Evolutionary conservation across 768 basidiomycete species (phyloP).

Genomic region (Trametes maxima): DNA sequence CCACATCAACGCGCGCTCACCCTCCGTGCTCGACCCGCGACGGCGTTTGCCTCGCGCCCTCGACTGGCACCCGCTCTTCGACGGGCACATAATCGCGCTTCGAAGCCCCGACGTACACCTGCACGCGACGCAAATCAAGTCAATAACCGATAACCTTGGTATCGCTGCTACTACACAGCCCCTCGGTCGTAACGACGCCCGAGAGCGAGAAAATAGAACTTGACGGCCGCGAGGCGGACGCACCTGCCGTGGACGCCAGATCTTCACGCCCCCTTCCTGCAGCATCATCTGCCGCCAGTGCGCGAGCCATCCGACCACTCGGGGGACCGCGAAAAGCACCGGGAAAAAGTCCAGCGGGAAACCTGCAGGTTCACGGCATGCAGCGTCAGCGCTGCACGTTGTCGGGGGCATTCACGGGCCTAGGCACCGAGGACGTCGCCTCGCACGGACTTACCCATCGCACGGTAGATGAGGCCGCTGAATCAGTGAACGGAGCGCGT

Average conservation of each 20-base stretch:
- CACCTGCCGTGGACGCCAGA: constrained; percentile 89
- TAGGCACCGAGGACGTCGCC: constrained; percentile 4
- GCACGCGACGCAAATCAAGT: constrained; percentile 10
- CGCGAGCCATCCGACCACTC: constrained; percentile 91
- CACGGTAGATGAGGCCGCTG: constrained; percentile 88
- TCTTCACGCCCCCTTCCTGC: constrained; percentile 86
- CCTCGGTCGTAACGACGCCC: constrained; percentile 1
- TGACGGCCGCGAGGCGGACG: constrained; percentile 15
- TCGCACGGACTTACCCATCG: constrained; percentile 67
- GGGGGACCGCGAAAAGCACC: constrained; percentile 88
- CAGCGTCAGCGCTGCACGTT: background rate
- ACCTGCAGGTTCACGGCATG: constrained; percentile 43
- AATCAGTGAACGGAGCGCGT: background rate
- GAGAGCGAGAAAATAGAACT: background rate
- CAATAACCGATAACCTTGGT: background rate
- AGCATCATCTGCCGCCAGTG: constrained; percentile 98
- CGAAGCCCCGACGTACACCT: constrained; percentile 79
- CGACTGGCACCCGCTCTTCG: constrained; percentile 56
- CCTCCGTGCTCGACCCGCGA: constrained; percentile 72
- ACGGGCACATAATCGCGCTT: constrained; percentile 77
- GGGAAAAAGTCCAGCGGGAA: constrained; percentile 96
- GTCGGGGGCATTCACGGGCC: background rate
- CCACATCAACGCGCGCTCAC: constrained; percentile 45
- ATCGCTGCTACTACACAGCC: background rate
- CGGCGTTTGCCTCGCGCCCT: constrained; percentile 60